Base-by-base conservation (phyloP, 768 basidiomycete genomes). In the Royoungia palumana region DNA sequence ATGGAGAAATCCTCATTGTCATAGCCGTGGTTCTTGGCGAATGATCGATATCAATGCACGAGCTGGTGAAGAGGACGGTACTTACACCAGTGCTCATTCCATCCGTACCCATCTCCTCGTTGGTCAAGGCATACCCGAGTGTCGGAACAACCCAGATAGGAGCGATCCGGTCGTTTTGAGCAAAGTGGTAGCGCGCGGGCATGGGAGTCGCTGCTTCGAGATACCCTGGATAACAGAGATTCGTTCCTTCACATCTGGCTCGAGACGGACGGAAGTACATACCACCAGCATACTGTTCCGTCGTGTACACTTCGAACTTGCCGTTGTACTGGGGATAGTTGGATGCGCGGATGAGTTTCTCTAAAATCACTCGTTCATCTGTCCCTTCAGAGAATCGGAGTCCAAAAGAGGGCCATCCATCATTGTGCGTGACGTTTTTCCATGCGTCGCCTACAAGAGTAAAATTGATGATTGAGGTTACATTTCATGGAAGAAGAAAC, bases 321-420 rank as follows among this genome's bases (percentile, higher is more conserved):
- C 53, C 41, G 2, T 70, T 66, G 56, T 84, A 64, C 14, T 45
- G 46, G 21, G 55, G 57, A 22, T 56, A 32, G 5, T 77, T 41
- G 69, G 83, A 75, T 12, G 85, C 82, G 6, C 66, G 68, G 14
- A 75, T 54, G 34, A 94, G 73, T 21, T 74, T 62, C 16, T 79
- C 67, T 25, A 88, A 68, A 51, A 86, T 78, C 35, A 75, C 70
- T 10, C 77, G 70, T 11, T 70, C 68, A 62, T 94, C 87, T 1
- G 77, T 73, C n/a, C 66, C 69, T 2, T 75, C 56, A 16, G 70
- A 62, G 71, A 95, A 92, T 21, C 93, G 80, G 44, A 96, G 67
- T 3, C 94, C 94, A 75, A 91, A 86, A 2, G 85, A 79, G 11
- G 93, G 94, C 92, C 91, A 94, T 35, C 94, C 82, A 51, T 95